Conservation (phyloP, 306 rosid genomes). For the Vigna reflexopilosa region DNA sequence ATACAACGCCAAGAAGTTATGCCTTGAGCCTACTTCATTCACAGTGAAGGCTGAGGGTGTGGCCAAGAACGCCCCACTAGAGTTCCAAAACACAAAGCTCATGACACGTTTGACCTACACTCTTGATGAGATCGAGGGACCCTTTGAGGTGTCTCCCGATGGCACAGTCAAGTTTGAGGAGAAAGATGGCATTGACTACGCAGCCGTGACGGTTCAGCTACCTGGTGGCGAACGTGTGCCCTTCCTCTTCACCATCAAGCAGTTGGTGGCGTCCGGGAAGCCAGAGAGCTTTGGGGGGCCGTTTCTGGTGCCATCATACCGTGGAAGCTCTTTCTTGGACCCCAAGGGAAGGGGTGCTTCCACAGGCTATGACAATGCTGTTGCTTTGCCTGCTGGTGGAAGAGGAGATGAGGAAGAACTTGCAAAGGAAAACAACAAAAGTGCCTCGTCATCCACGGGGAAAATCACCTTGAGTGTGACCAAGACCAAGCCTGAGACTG, state of each 20-base stretch:
- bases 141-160: slow-evolving; percentile 78
- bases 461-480: slow-evolving; percentile 86
- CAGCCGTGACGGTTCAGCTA: slow-evolving; percentile 87
- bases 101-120: slow-evolving; percentile 99
- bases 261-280: slow-evolving; percentile 90
- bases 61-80: slow-evolving; percentile 81
- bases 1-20: slow-evolving; percentile 79
- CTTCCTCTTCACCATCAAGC: slow-evolving; percentile 92
- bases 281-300: slow-evolving; percentile 75
- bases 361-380: slow-evolving; percentile 85
- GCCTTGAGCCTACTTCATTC: slow-evolving; percentile 95
- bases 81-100: slow-evolving; percentile 95
- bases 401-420: slow-evolving; percentile 98
- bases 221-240: slow-evolving; percentile 98
- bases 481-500: slow-evolving; percentile 85
- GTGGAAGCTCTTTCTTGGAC: slow-evolving; percentile 95
- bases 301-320: slow-evolving; percentile 87
- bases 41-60: slow-evolving; percentile 91
- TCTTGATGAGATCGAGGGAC: slow-evolving; percentile 94
- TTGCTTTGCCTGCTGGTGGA: slow-evolving; percentile 91
- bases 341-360: slow-evolving; percentile 99
- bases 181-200: slow-evolving; percentile 93
- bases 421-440: slow-evolving; percentile 79
- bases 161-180: slow-evolving; percentile 82
- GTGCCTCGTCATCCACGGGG: slow-evolving; percentile 75